Conservation (phyloP, 2,329 filamentous ascomycete genomes). For the Epichloe brachyelytri region DNA sequence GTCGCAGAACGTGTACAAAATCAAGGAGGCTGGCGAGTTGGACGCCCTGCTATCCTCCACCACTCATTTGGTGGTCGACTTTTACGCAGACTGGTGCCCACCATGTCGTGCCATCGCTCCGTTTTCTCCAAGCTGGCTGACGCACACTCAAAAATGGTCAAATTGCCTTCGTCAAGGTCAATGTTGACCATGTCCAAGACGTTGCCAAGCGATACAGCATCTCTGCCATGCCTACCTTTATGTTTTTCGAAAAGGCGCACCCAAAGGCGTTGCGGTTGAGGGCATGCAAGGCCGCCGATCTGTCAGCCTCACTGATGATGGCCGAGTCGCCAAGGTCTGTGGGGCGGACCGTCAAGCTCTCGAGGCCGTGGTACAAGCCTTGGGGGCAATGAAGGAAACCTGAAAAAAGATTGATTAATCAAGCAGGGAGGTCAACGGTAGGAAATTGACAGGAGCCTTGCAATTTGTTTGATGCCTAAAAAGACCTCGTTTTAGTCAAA, state of each 20-base stretch:
- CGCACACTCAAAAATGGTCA: conserved; percentile 11
- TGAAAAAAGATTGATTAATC: too few species aligned
- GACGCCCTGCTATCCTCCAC: conserved; percentile 23
- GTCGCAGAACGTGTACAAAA: conserved; percentile 24
- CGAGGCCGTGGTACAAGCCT: conserved; percentile 14
- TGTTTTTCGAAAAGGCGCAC: conserved; percentile 70
- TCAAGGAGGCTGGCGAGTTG: conserved; percentile 19
- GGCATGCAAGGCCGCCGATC: conserved; percentile 12
- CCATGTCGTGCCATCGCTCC: conserved; percentile 36
- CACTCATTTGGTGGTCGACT: conserved; percentile 33
- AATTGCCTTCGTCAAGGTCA: conserved; percentile 10
- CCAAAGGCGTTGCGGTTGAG: conserved; percentile 17
- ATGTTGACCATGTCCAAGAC: conserved; percentile 14
- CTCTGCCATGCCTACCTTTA: conserved; percentile 87
- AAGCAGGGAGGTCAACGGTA: too few species aligned
- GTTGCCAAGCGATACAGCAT: conserved; percentile 57
- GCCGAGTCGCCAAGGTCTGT: conserved; percentile 16
- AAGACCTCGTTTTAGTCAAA: too few species aligned
- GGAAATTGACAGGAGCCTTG: too few species aligned
- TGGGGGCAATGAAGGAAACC: conserved; percentile 9
- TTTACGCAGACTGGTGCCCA: conserved; percentile 37
- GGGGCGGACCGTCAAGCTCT: conserved; percentile 18
- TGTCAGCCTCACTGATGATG: conserved; percentile 13
- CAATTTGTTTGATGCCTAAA: too few species aligned
- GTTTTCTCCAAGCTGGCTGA: conserved; percentile 36